Evolutionary conservation across 78 protist genomes (phyloP).

Genomic region (Emiliania huxleyi): DNA sequence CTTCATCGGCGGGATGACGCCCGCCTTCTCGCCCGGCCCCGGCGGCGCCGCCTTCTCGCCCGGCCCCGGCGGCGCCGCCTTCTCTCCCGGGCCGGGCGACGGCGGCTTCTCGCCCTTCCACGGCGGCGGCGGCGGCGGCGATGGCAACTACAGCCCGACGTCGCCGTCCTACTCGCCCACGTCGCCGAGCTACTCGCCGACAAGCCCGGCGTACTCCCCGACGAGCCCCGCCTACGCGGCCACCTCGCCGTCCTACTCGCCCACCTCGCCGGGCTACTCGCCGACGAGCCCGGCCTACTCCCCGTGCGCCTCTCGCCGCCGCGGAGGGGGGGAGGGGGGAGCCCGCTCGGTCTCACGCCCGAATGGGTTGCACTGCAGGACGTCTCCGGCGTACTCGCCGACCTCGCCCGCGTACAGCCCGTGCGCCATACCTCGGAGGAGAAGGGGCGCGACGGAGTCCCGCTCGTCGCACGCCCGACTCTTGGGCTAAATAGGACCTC

Average conservation of each 20-base stretch:
- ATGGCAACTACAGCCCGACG: slow-evolving; percentile 21
- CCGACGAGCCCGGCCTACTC: slow-evolving; percentile 50
- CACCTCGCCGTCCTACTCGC: slow-evolving; percentile 73
- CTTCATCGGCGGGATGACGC: neutral
- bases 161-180: slow-evolving; percentile 58
- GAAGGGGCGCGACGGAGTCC: too few species aligned
- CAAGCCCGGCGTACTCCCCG: slow-evolving; percentile 63
- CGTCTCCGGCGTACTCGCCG: slow-evolving; percentile 53
- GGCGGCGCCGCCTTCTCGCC: neutral
- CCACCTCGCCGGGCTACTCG: slow-evolving; percentile 62
- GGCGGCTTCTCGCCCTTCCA: slow-evolving; percentile 18
- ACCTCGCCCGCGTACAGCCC: slow-evolving; percentile 45
- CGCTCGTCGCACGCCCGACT: too few species aligned
- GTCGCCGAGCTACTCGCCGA: slow-evolving; percentile 60
- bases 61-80: neutral
- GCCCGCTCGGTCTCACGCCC: slow-evolving; percentile 28
- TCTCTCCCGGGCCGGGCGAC: neutral
- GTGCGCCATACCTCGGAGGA: slow-evolving; percentile 50
- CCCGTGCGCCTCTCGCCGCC: slow-evolving; percentile 55
- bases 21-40: slow-evolving; percentile 26
- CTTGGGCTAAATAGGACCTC: too few species aligned
- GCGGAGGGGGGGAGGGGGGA: neutral
- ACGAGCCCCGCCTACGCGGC: slow-evolving; percentile 68
- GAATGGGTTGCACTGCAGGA: slow-evolving; percentile 6
- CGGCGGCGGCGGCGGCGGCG: slow-evolving; percentile 43